Conservation (phyloP, 2,329 filamentous ascomycete species). For the Exophiala sideris region DNA sequence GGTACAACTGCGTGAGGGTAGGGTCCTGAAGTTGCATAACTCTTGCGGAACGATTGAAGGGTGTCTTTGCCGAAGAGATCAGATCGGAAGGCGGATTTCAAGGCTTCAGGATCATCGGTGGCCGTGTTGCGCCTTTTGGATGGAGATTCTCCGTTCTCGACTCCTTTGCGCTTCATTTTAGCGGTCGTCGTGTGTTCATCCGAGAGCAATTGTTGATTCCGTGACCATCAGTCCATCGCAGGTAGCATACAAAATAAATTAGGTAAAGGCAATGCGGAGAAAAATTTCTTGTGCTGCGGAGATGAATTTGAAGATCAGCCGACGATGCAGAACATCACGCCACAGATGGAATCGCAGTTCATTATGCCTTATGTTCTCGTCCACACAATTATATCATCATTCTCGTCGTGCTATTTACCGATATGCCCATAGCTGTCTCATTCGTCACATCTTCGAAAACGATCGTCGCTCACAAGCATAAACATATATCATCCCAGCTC, state of each 20-base stretch:
- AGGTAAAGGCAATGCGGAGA: too few relatives aligned
- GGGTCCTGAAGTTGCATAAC: constrained; percentile 43
- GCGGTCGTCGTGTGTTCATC: neutral
- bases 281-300: too few relatives aligned
- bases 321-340: too few relatives aligned
- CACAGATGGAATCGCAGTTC: too few relatives aligned
- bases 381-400: neutral
- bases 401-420: neutral
- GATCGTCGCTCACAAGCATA: neutral
- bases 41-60: constrained; percentile 41
- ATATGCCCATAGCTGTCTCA: neutral
- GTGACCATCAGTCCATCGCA: too few relatives aligned
- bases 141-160: constrained; percentile 17
- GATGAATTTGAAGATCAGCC: too few relatives aligned
- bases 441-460: neutral
- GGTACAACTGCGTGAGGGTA: constrained; percentile 94
- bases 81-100: constrained; percentile 41
- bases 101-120: constrained; percentile 4
- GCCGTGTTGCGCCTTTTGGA: constrained; percentile 24
- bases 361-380: too few relatives aligned
- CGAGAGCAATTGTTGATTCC: too few relatives aligned
- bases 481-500: neutral
- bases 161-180: constrained; percentile 43
- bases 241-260: too few relatives aligned
- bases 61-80: constrained; percentile 42